These are phyloP conservation scores for Camelina sativa DNA, from an alignment of 345 rosid genomes.

Conservation along the genomic window DNA sequence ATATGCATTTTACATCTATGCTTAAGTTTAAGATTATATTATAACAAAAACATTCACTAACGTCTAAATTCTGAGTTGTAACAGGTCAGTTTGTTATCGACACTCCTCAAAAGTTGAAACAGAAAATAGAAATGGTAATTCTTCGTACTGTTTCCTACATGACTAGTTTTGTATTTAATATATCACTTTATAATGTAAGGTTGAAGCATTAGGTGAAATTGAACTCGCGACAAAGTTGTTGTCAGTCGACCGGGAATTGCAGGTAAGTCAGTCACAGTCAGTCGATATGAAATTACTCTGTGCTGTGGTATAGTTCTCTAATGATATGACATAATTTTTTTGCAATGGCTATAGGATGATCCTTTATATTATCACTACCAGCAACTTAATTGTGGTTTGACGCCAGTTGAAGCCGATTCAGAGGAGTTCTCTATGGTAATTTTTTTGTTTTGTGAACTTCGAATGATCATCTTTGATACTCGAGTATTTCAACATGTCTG, in stretches of 20 bases:
- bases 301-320: neutral
- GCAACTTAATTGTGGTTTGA: constrained; percentile 68
- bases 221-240: constrained; percentile 85
- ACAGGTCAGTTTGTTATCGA: constrained; percentile 89
- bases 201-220: constrained; percentile 88
- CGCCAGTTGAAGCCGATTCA: constrained; percentile 64
- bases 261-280: constrained; percentile 51
- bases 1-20: constrained; percentile 20
- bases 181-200: constrained; percentile 52
- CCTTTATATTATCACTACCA: constrained; percentile 67
- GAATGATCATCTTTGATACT: neutral
- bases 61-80: constrained; percentile 37
- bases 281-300: constrained; percentile 23
- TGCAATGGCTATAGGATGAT: constrained; percentile 63
- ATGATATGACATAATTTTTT: neutral
- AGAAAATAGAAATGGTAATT: constrained; percentile 85
- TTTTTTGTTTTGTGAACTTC: constrained; percentile 12
- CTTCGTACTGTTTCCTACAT: constrained; percentile 21
- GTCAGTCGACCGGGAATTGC: constrained; percentile 50
- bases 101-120: constrained; percentile 82
- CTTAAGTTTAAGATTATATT: neutral
- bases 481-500: neutral
- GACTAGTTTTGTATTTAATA: constrained; percentile 10
- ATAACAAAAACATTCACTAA: constrained; percentile 26
- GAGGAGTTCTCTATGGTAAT: constrained; percentile 71